Evolutionary conservation across 2,329 filamentous ascomycete species (phyloP).

Genomic region (Dactylonectria estremocensis): DNA sequence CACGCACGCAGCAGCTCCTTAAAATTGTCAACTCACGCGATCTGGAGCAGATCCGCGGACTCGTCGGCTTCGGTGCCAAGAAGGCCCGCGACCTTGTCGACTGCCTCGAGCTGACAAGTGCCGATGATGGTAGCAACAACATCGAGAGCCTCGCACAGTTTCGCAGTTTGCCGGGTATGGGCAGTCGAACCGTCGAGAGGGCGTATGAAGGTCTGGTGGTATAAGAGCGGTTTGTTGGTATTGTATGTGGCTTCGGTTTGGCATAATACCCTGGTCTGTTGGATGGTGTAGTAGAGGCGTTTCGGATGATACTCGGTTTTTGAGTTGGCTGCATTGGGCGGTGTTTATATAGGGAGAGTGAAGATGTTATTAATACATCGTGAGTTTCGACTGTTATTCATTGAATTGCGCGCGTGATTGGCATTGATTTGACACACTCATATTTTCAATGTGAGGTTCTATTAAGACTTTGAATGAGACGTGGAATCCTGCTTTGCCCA

Average conservation of each 20-base stretch:
- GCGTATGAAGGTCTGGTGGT: slow-evolving; percentile 65
- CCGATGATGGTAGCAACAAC: slow-evolving; percentile 56
- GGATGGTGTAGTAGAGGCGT: slow-evolving; percentile 37
- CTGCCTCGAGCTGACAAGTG: slow-evolving; percentile 63
- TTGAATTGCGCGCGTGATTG: background rate
- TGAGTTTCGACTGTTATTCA: slow-evolving; percentile 6
- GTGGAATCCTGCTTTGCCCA: too few relatives aligned
- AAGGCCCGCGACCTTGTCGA: slow-evolving; percentile 75
- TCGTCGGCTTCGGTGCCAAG: slow-evolving; percentile 81
- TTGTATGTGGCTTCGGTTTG: slow-evolving; percentile 41
- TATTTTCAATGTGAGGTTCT: too few relatives aligned
- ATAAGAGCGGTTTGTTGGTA: slow-evolving; percentile 31
- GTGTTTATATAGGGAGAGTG: slow-evolving; percentile 27
- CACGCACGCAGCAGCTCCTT: slow-evolving; percentile 74
- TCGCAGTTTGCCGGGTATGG: slow-evolving; percentile 70
- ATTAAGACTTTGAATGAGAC: too few relatives aligned
- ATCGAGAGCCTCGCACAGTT: slow-evolving; percentile 68
- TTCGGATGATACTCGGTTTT: slow-evolving; percentile 32
- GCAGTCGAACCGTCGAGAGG: slow-evolving; percentile 69
- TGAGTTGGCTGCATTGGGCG: slow-evolving; percentile 39
- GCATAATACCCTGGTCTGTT: slow-evolving; percentile 41
- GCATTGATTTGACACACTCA: too few relatives aligned
- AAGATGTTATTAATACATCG: slow-evolving; percentile 35
- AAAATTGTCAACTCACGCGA: slow-evolving; percentile 83
- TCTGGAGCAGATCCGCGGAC: slow-evolving; percentile 73